Evolutionary conservation across 2,329 filamentous ascomycete genomes (phyloP).

Genomic region (Mollisiaceae sp.): DNA sequence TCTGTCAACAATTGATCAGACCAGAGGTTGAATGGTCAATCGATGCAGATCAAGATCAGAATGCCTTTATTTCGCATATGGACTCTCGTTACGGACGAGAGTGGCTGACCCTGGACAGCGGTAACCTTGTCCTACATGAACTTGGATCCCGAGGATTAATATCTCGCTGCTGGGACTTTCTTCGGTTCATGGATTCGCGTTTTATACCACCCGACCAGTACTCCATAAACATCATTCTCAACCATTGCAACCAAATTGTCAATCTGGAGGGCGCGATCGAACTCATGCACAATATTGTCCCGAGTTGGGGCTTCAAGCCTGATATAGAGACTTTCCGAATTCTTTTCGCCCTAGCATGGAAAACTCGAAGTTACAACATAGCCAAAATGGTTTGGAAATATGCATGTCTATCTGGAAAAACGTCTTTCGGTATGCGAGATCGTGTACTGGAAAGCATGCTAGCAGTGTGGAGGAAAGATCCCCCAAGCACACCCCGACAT

Average conservation of each 20-base stretch:
- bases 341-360: slow-evolving; percentile 50
- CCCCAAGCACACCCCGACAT: neutral
- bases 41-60: slow-evolving; percentile 41
- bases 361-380: slow-evolving; percentile 46
- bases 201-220: slow-evolving; percentile 24
- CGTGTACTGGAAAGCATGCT: slow-evolving; percentile 26
- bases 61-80: slow-evolving; percentile 47
- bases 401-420: slow-evolving; percentile 47
- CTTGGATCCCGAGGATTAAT: slow-evolving; percentile 35
- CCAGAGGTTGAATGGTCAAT: slow-evolving; percentile 30
- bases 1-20: slow-evolving; percentile 26
- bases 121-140: slow-evolving; percentile 47
- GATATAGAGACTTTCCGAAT: slow-evolving; percentile 41
- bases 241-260: slow-evolving; percentile 29
- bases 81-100: slow-evolving; percentile 43
- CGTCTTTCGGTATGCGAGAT: slow-evolving; percentile 35
- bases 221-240: slow-evolving; percentile 34
- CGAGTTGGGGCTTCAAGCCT: slow-evolving; percentile 11
- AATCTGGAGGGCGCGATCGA: slow-evolving; percentile 31
- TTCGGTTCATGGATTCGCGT: slow-evolving; percentile 34
- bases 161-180: slow-evolving; percentile 33
- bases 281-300: slow-evolving; percentile 25
- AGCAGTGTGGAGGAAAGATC: neutral
- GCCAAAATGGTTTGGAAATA: slow-evolving; percentile 54
- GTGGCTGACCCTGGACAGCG: slow-evolving; percentile 46